Evolutionary conservation across 2,329 filamentous ascomycete genomes (phyloP).

Genomic region (Verticillium dahliae): DNA sequence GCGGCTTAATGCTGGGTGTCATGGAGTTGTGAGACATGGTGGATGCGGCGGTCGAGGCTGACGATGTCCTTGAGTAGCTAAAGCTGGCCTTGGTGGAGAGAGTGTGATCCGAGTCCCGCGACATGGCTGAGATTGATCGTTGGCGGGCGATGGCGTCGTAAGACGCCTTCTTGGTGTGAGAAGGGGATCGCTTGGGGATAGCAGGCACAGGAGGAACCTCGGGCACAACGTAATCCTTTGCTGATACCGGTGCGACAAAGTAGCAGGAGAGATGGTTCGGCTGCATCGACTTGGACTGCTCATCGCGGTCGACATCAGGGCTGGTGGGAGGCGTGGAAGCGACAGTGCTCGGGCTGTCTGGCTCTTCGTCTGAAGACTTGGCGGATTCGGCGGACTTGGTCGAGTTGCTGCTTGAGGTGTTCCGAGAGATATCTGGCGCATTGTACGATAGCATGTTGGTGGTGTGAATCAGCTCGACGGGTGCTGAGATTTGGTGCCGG

Average conservation of each 20-base stretch:
- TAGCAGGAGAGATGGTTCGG: constrained; percentile 64
- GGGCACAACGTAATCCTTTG: constrained; percentile 33
- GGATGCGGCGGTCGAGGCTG: constrained; percentile 46
- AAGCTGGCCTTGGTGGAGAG: constrained; percentile 51
- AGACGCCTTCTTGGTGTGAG: constrained; percentile 79
- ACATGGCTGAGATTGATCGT: constrained; percentile 56
- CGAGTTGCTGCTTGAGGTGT: constrained; percentile 40
- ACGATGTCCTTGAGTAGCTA: constrained; percentile 50
- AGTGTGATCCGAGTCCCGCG: constrained; percentile 45
- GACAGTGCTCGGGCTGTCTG: constrained; percentile 52
- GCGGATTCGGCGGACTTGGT: constrained; percentile 35
- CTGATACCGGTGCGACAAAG: constrained; percentile 48
- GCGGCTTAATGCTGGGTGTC: constrained; percentile 17
- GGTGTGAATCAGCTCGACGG: constrained; percentile 81
- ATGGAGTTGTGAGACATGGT: constrained; percentile 33
- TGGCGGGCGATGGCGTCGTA: constrained; percentile 66
- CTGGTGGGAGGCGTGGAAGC: constrained; percentile 59
- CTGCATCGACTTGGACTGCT: constrained; percentile 44
- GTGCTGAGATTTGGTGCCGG: constrained; percentile 75
- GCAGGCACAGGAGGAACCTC: constrained; percentile 48
- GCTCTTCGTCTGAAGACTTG: constrained; percentile 64
- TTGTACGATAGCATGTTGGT: constrained; percentile 97
- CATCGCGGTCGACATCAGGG: constrained; percentile 53
- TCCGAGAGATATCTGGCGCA: constrained; percentile 69
- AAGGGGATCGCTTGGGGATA: constrained; percentile 73